These are phyloP conservation scores for Lineolata rhizophorae DNA, from an alignment of 495 filamentous ascomycete genomes.

Conservation along the genomic window DNA sequence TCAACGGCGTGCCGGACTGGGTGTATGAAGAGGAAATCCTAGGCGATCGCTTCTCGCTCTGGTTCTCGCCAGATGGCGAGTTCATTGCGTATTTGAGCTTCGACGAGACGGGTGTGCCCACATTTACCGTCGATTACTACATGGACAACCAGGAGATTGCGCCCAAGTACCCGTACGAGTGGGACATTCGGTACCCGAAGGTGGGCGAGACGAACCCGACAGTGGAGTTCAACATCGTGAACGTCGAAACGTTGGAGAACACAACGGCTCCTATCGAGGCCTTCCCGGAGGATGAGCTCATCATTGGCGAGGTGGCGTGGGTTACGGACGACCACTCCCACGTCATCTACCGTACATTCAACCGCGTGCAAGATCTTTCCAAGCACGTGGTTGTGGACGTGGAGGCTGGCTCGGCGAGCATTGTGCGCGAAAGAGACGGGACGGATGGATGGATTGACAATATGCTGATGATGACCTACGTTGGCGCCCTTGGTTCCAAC, in stretches of 20 bases:
- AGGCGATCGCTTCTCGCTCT: slow-evolving; percentile 24
- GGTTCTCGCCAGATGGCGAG: slow-evolving; percentile 35
- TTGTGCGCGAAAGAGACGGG: slow-evolving; percentile 28
- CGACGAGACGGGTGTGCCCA: slow-evolving; percentile 34
- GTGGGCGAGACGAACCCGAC: slow-evolving; percentile 34
- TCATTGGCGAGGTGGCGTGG: slow-evolving; percentile 36
- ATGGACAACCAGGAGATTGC: slow-evolving; percentile 25
- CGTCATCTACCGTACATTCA: slow-evolving; percentile 31
- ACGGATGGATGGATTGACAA: slow-evolving; percentile 36
- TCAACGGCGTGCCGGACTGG: slow-evolving; percentile 39
- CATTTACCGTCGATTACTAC: slow-evolving; percentile 34
- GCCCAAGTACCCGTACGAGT: slow-evolving; percentile 27
- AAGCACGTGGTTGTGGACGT: slow-evolving; percentile 29
- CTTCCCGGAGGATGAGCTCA: slow-evolving; percentile 25
- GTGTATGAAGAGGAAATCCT: slow-evolving; percentile 42
- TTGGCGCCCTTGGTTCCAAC: slow-evolving; percentile 5
- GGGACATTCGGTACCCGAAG: slow-evolving; percentile 33
- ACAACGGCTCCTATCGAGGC: slow-evolving; percentile 19
- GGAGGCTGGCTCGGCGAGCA: slow-evolving; percentile 9
- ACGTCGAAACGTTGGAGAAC: slow-evolving; percentile 15
- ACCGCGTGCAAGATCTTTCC: slow-evolving; percentile 33
- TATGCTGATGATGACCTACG: slow-evolving; percentile 23
- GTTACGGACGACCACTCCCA: slow-evolving; percentile 27
- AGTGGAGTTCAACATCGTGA: slow-evolving; percentile 26
- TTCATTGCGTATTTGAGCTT: slow-evolving; percentile 33